phyloP scores from a whole-genome alignment of 306 rosid species.

The Trichosanthes cucumerina region DNA sequence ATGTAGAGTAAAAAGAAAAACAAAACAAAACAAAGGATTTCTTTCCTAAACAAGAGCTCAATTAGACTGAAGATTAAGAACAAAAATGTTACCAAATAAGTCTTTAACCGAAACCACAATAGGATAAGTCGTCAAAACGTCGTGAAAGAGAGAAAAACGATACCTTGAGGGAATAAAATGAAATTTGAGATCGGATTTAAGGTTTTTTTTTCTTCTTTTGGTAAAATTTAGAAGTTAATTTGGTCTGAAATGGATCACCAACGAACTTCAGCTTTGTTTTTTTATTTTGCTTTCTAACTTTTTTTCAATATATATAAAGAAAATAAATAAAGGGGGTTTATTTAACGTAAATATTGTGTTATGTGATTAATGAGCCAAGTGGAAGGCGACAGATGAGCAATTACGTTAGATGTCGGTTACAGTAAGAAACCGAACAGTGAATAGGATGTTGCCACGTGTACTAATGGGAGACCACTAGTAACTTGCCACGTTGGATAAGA shows the following conservation, averaged over 20 bases:
- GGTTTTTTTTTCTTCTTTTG: not conserved
- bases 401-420: conserved; percentile 1
- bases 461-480: not conserved
- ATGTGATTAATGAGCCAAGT: not conserved
- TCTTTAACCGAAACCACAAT: not conserved
- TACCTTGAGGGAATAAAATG: not conserved
- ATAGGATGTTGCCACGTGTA: not conserved
- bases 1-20: not conserved
- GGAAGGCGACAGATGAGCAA: not conserved
- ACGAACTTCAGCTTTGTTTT: not conserved
- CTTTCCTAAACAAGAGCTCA: not conserved
- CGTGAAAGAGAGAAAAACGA: not conserved
- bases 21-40: not conserved
- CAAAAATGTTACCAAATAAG: not conserved
- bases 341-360: not conserved
- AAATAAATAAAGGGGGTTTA: not conserved
- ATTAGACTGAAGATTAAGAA: not conserved
- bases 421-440: not conserved
- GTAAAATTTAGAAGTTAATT: not conserved
- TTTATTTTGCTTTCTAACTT: not conserved
- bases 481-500: not conserved
- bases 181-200: not conserved
- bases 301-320: not conserved
- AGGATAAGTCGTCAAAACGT: not conserved
- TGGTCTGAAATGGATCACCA: not conserved